Conservation (phyloP, 2,329 filamentous ascomycete genomes). For the Alternaria gaisen region DNA sequence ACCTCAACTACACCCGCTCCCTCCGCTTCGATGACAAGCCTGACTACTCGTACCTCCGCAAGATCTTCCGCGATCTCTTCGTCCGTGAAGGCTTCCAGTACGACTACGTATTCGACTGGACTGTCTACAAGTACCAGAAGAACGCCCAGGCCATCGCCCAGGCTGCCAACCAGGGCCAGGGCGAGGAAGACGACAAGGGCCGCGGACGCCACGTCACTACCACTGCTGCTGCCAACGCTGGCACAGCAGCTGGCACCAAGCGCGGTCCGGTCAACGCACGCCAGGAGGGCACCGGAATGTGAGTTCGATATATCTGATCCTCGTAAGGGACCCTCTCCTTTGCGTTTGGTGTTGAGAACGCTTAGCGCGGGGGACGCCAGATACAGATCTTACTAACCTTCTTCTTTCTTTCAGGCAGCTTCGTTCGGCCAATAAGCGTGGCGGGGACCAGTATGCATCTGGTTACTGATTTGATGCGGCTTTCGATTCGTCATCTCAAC, state of each 20-base stretch:
- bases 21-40: slow-evolving; percentile 99
- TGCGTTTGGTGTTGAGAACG: slow-evolving; percentile 82
- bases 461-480: slow-evolving; percentile 58
- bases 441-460: slow-evolving; percentile 58
- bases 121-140: slow-evolving; percentile 99
- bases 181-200: slow-evolving; percentile 79
- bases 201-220: slow-evolving; percentile 65
- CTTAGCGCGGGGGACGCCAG: slow-evolving; percentile 72
- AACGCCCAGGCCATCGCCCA: slow-evolving; percentile 94
- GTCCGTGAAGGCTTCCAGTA: slow-evolving; percentile 99
- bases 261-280: slow-evolving; percentile 78
- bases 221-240: slow-evolving; percentile 71
- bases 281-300: slow-evolving; percentile 95
- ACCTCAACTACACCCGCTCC: slow-evolving; percentile 98
- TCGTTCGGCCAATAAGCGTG: slow-evolving; percentile 62
- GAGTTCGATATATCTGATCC: slow-evolving; percentile 81
- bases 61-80: slow-evolving; percentile 99
- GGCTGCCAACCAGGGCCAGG: slow-evolving; percentile 71
- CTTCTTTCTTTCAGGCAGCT: slow-evolving; percentile 58
- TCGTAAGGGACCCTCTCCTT: slow-evolving; percentile 90
- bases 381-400: slow-evolving; percentile 59
- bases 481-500: slow-evolving; percentile 53
- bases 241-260: slow-evolving; percentile 69
- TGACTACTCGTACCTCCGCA: slow-evolving; percentile 98
- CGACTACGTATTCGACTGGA: slow-evolving; percentile 99